These are phyloP conservation scores for Lenzites betulinus DNA, from an alignment of 768 basidiomycete species.

Conservation along the genomic window DNA sequence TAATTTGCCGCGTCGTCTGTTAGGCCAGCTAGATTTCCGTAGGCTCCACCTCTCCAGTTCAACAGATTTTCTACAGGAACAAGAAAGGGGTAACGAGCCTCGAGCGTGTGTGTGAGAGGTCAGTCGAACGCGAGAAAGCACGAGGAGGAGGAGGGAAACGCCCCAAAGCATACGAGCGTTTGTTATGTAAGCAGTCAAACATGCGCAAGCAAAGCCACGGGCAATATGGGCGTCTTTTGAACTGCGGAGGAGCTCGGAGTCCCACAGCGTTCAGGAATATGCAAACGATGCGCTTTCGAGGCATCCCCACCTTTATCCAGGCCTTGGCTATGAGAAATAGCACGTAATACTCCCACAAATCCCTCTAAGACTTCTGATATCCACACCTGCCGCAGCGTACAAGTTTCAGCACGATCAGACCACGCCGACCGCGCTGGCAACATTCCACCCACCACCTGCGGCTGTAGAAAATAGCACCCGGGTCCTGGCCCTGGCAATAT, in stretches of 20 bases:
- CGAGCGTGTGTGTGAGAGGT: background rate
- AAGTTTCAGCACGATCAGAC: background rate
- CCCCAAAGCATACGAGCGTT: background rate
- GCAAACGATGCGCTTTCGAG: background rate
- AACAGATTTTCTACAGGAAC: background rate
- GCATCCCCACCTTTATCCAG: conserved; percentile 1
- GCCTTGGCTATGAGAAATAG: conserved; percentile 3
- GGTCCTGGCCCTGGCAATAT: background rate
- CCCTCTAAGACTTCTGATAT: background rate
- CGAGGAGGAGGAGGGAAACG: background rate
- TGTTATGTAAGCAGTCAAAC: background rate
- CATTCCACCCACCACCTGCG: background rate
- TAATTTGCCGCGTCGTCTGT: too few species aligned
- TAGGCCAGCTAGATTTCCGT: background rate
- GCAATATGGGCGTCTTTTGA: background rate
- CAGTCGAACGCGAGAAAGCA: background rate
- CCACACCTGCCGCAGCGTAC: background rate
- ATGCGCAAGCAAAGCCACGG: background rate
- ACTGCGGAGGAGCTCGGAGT: background rate
- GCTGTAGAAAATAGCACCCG: background rate
- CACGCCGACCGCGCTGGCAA: background rate
- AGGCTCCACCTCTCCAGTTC: background rate
- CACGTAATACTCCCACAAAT: background rate
- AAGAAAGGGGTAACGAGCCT: background rate
- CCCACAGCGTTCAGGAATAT: conserved; percentile 4